Evolutionary conservation across 768 basidiomycete genomes (phyloP), one percentile per base, ranked within the genome.

Genomic region (Rhizopogon salebrosus): DNA sequence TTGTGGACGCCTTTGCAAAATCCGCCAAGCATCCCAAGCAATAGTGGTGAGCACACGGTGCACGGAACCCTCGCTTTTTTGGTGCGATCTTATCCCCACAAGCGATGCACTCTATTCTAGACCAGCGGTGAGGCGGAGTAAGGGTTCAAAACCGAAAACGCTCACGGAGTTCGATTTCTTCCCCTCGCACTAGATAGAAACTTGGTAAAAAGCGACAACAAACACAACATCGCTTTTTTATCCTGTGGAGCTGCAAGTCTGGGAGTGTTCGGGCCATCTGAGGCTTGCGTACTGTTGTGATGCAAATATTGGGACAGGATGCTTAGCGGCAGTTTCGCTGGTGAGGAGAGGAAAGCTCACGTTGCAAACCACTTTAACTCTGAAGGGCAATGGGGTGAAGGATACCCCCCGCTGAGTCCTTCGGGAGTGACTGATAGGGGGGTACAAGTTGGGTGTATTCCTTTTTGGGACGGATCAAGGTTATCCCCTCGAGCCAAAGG

Each of bases 11-110:
- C 42, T 72, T 60, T 3, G 75, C 76, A 51, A 82, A 72, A 13
- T 69, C 56, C 4, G 55, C 52, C 8, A 79, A 46, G 57, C 82
- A 84, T 20, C 57, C 62, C n/a, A 46, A 43, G 57, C 80, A 82
- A 51, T 83, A 77, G 53, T 66, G 57, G 56, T 84, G 78, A 5
- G 67, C 64, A 56, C 82, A 83, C 3, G 70, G 64, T 1, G 73
- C 72, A 7, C 59, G 60, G 38, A 79, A 66, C 24, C 67, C 63
- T 11, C 39, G 7, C 11, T 22, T 31, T 6, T 27, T 29, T 24
- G 48, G 23, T 14, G 57, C 56, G 3, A 70, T 46, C 3, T 20
- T n/a, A 27, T 80, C 78, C 3, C 61, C 57, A 55, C 80, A 81
- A 20, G 74, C 65, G 36, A 70, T 58, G 50, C 79, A 79, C 37